Conservation (phyloP, 208 protist species). For the Crithidia sp. region DNA sequence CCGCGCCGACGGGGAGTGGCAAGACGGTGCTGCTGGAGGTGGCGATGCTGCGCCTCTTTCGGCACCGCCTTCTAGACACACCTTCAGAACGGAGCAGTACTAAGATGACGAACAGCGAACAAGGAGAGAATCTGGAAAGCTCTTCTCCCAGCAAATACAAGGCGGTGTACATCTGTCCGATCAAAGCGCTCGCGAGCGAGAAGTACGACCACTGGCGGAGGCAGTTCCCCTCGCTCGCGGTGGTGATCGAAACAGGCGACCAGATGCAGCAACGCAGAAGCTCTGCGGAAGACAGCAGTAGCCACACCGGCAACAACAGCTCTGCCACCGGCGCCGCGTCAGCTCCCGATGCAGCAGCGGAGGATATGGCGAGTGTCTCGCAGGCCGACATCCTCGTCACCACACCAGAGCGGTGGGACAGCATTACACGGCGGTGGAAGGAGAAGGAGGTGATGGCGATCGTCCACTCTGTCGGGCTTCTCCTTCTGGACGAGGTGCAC, state of each 20-base stretch:
- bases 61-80: slow-evolving; percentile 36
- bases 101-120: neutral
- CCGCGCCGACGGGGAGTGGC: slow-evolving; percentile 89
- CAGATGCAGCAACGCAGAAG: slow-evolving; percentile 50
- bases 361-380: slow-evolving; percentile 46
- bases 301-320: no score
- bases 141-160: slow-evolving; percentile 27
- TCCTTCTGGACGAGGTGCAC: slow-evolving; percentile 95
- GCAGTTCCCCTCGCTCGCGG: slow-evolving; percentile 78
- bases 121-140: neutral
- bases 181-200: slow-evolving; percentile 90
- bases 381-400: slow-evolving; percentile 89
- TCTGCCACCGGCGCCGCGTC: slow-evolving; percentile 87
- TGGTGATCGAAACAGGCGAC: slow-evolving; percentile 96
- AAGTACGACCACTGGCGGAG: slow-evolving; percentile 78
- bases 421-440: slow-evolving; percentile 91
- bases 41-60: slow-evolving; percentile 89
- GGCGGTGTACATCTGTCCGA: slow-evolving; percentile 92
- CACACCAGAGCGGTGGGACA: slow-evolving; percentile 95
- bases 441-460: slow-evolving; percentile 74
- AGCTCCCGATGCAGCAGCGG: slow-evolving; percentile 60
- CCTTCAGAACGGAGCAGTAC: neutral
- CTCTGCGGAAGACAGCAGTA: slow-evolving; percentile 61
- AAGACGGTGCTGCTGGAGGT: slow-evolving; percentile 90
- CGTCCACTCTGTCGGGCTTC: slow-evolving; percentile 74